These are phyloP conservation scores for Flaveria brownii DNA, from an alignment of 129 eudicot genomes.

Conservation along the genomic window DNA sequence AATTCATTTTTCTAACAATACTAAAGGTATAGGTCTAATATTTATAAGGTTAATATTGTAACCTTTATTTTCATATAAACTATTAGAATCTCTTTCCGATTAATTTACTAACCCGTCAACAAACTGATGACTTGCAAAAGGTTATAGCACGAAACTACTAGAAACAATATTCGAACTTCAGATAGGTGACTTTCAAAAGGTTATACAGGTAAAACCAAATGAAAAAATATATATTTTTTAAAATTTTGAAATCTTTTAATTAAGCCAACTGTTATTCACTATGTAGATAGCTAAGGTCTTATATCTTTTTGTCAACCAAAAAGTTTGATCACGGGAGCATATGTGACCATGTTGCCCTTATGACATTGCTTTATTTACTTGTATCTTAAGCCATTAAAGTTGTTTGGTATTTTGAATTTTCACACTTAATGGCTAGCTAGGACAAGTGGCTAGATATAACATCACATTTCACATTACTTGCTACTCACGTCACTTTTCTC, in stretches of 20 bases:
- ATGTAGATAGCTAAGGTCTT: neutral
- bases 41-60: too few species aligned
- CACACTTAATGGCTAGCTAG: neutral
- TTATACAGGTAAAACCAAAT: neutral
- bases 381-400: neutral
- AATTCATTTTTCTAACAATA: too few species aligned
- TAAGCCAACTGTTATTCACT: neutral
- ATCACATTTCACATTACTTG: slow-evolving; percentile 22
- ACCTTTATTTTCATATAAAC: too few species aligned
- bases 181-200: too few species aligned
- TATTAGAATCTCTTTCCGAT: too few species aligned
- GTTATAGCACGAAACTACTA: too few species aligned
- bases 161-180: too few species aligned
- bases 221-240: neutral
- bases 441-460: neutral
- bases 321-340: slow-evolving; percentile 30
- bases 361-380: neutral
- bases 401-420: neutral
- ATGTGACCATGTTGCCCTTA: neutral
- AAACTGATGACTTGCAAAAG: too few species aligned
- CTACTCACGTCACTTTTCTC: slow-evolving; percentile 4
- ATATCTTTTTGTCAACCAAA: slow-evolving; percentile 1
- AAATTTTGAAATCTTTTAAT: neutral
- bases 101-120: too few species aligned
- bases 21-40: too few species aligned